Base-by-base conservation (phyloP, 768 basidiomycete genomes). In the Boletus reticuloceps region DNA sequence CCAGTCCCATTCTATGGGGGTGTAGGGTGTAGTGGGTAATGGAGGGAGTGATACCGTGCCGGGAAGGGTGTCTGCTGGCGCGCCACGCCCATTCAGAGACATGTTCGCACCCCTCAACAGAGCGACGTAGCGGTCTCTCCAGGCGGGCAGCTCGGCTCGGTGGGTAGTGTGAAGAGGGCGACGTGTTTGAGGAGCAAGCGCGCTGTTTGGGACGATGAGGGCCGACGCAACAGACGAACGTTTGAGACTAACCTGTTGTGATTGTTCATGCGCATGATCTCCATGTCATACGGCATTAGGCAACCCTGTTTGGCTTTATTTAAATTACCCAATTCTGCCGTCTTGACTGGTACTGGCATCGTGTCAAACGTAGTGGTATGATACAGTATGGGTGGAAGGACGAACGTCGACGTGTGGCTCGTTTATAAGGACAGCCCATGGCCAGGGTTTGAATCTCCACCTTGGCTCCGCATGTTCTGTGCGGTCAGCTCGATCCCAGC, bases 1-100 rank as follows among this genome's bases (percentile, higher is more conserved):
- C 86, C 86, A 87, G 69, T 83, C 79, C 89, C 89, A 91, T 65
- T 78, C 72, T 36, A 88, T 63, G 14, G 60, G 62, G 52, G 44
- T 5, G 32, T 17, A 5, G 62, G 52, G 44, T 5, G 32, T n/a
- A 5, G 56, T 41, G 32, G 58, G 41, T 3, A 50, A 12, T 3
- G 68, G 51, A 0, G 59, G 39, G 4, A 72, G 50, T 1, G 65
- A 60, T 6, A 60, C 62, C 0, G 63, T 65, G n/a, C 70, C 69
- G 14, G 64, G 68, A 1, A 64, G 27, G 5, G 6, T 32, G 4
- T 42, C 50, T 5, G 41, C 8, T 12, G 32, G 17, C 6, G 39
- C 20, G 44, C 47, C 49, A 20, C 44, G 56, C 17, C 56, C 45
- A 4, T 38, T 47, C 5, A 20, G 47, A 50, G 29, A 31, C 64